Conservation (phyloP, 148 eudicot genomes). For the Suaeda aralocaspica region DNA sequence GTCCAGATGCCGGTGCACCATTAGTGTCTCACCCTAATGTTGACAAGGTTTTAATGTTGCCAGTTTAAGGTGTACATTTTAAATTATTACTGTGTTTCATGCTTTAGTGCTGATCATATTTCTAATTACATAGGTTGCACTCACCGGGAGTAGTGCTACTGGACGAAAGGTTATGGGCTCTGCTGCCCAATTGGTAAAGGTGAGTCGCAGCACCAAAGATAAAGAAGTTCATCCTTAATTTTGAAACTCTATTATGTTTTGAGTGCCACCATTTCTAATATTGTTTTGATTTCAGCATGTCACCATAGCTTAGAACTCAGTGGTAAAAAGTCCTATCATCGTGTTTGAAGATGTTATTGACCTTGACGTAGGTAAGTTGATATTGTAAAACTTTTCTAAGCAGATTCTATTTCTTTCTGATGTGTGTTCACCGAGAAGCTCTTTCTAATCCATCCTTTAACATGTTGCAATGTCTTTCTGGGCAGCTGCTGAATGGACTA, state of each 20-base stretch:
- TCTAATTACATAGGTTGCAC: slow-evolving; percentile 58
- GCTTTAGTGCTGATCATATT: slow-evolving; percentile 2
- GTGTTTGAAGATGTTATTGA: slow-evolving; percentile 97
- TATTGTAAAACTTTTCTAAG: not conserved
- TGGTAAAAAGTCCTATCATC: slow-evolving; percentile 94
- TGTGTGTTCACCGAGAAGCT: not conserved
- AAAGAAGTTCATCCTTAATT: not conserved
- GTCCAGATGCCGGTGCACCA: slow-evolving; percentile 93
- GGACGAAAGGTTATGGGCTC: slow-evolving; percentile 94
- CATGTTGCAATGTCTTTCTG: slow-evolving; percentile 5
- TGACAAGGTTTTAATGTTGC: slow-evolving; percentile 64
- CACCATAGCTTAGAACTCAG: slow-evolving; percentile 94
- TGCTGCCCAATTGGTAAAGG: slow-evolving; percentile 87
- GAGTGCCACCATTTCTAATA: slow-evolving; percentile 10
- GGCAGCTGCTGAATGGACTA: slow-evolving; percentile 95
- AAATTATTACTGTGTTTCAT: not conserved
- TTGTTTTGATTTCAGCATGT: slow-evolving; percentile 59
- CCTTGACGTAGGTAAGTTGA: slow-evolving; percentile 72
- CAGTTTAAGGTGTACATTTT: not conserved
- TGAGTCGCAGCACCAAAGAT: slow-evolving; percentile 18
- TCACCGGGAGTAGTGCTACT: slow-evolving; percentile 92
- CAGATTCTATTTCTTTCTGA: slow-evolving; percentile 1
- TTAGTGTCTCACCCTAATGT: slow-evolving; percentile 89
- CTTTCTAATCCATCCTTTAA: slow-evolving; percentile 1
- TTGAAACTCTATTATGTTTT: not conserved